These are phyloP conservation scores for Simplicillium aogashimaense DNA, from an alignment of 2,329 filamentous ascomycete species.

Conservation along the genomic window DNA sequence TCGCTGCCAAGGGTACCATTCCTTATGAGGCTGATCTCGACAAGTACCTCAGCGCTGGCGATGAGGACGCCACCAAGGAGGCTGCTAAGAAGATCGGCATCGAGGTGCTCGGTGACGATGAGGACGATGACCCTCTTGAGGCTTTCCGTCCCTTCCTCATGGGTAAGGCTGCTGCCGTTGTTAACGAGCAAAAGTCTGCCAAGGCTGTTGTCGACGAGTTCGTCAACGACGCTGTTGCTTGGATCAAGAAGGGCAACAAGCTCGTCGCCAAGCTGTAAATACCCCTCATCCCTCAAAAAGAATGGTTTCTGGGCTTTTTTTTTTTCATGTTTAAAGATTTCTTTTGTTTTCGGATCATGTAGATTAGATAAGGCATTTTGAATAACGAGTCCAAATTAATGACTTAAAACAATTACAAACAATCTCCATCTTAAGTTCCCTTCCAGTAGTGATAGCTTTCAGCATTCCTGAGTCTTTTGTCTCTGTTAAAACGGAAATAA, in stretches of 20 bases:
- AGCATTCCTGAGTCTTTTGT: too few relatives aligned
- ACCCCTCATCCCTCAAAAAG: not conserved
- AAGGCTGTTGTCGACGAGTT: conserved; percentile 94
- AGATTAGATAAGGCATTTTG: conserved; percentile 11
- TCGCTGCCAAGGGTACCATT: conserved; percentile 80
- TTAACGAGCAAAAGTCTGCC: conserved; percentile 84
- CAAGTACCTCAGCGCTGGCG: conserved; percentile 45
- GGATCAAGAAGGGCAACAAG: conserved; percentile 58
- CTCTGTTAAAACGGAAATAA: too few relatives aligned
- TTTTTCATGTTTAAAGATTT: conserved; percentile 13
- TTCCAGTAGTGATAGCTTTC: too few relatives aligned
- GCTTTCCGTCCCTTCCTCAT: conserved; percentile 87
- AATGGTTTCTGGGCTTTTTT: not conserved
- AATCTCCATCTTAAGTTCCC: too few relatives aligned
- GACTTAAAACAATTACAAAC: not conserved
- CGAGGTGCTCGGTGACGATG: conserved; percentile 55
- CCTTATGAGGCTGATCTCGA: conserved; percentile 94
- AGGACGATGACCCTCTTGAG: conserved; percentile 81
- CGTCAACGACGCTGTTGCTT: conserved; percentile 67
- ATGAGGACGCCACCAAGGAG: conserved; percentile 44
- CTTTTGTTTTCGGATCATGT: conserved; percentile 10
- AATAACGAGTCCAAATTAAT: conserved; percentile 4
- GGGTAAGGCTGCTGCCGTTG: conserved; percentile 92
- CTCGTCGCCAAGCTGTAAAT: conserved; percentile 61
- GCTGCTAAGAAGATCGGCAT: conserved; percentile 46